Conservation (phyloP, 1,139 yeast genomes). For the Yamadazyma siamensis region DNA sequence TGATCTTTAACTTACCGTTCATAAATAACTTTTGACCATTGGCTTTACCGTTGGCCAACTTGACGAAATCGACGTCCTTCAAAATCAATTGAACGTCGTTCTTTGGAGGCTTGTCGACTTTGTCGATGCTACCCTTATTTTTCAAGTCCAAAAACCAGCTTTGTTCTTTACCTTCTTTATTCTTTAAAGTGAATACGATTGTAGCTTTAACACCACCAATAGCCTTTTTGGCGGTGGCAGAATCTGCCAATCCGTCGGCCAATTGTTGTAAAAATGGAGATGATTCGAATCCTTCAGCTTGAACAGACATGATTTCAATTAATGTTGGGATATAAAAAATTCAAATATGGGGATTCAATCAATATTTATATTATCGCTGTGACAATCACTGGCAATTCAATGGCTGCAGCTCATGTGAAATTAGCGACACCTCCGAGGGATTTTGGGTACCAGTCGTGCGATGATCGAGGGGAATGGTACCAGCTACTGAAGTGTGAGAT, state of each 20-base stretch:
- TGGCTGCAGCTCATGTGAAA: constrained; percentile 3
- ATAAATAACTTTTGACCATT: constrained; percentile 83
- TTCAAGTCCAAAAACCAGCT: constrained; percentile 74
- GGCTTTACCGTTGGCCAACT: constrained; percentile 72
- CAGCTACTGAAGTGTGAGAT: no score
- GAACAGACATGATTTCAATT: constrained; percentile 19
- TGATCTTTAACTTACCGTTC: constrained; percentile 80
- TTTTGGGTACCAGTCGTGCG: neutral
- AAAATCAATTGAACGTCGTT: constrained; percentile 67
- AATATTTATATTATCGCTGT: constrained; percentile 4
- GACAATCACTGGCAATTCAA: neutral
- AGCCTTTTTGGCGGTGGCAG: constrained; percentile 39
- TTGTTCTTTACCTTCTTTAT: constrained; percentile 61
- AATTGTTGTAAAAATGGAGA: constrained; percentile 44
- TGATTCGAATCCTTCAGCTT: constrained; percentile 49
- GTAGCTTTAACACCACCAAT: constrained; percentile 55
- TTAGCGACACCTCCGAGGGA: constrained; percentile 5
- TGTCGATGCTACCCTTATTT: constrained; percentile 53
- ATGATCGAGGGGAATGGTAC: constrained; percentile 1
- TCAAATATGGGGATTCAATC: constrained; percentile 3
- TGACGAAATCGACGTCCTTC: constrained; percentile 63
- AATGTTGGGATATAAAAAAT: neutral
- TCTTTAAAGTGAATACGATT: constrained; percentile 67
- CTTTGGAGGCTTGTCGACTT: constrained; percentile 49
- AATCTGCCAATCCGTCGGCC: constrained; percentile 39